These are phyloP conservation scores for Kazachstania taianensis DNA, from an alignment of 805 yeast genomes.

Conservation along the genomic window DNA sequence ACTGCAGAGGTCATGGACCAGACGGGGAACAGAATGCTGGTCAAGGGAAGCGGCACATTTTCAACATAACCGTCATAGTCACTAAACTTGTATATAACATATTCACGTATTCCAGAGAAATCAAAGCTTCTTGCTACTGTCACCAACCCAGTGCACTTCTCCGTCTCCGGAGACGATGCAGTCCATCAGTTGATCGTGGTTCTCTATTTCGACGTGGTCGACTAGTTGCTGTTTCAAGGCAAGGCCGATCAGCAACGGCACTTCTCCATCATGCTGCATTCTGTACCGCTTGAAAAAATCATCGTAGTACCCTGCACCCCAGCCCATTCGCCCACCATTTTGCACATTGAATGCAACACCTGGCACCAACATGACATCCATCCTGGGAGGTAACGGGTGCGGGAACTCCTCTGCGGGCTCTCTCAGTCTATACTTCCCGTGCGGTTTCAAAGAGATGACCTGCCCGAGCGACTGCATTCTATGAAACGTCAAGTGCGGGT, in stretches of 20 bases:
- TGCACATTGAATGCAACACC: slow-evolving; percentile 60
- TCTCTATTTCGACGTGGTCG: slow-evolving; percentile 17
- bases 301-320: slow-evolving; percentile 91
- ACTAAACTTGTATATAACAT: not conserved
- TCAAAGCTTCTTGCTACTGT: not conserved
- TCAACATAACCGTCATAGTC: slow-evolving; percentile 7
- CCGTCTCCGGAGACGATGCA: slow-evolving; percentile 26
- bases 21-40: slow-evolving; percentile 40
- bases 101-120: not conserved
- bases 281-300: slow-evolving; percentile 49
- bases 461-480: slow-evolving; percentile 34
- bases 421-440: slow-evolving; percentile 53
- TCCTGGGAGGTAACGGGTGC: slow-evolving; percentile 21
- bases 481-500: slow-evolving; percentile 48
- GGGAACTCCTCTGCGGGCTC: slow-evolving; percentile 45
- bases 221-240: slow-evolving; percentile 24
- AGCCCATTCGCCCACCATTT: slow-evolving; percentile 58
- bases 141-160: slow-evolving; percentile 7
- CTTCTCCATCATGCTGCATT: slow-evolving; percentile 11
- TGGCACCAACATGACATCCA: slow-evolving; percentile 74
- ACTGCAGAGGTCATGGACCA: slow-evolving; percentile 44
- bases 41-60: slow-evolving; percentile 45
- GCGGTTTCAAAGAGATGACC: slow-evolving; percentile 43
- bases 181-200: slow-evolving; percentile 27
- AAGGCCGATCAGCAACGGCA: slow-evolving; percentile 25